A percentile compares a stretch with the other conserved stretches of the same genome.
Evolutionary conservation across 1,284 basidiomycete species (phyloP).

Genomic region (Sporisorium sorghi): DNA sequence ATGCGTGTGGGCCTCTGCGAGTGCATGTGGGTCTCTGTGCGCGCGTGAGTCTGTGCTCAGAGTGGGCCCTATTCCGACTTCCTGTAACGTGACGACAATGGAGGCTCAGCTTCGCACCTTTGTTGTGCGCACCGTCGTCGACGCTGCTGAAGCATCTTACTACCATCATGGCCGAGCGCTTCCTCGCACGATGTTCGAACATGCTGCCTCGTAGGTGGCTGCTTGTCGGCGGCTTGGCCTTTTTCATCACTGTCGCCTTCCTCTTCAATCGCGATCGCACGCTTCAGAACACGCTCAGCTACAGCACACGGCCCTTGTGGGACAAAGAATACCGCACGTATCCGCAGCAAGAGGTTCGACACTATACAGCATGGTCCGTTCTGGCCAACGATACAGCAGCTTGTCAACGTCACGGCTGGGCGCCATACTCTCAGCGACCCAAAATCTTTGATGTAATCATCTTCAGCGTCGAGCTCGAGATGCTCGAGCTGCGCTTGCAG

Average conservation of each 20-base stretch:
- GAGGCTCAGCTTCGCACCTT: no score
- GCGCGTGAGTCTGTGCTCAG: no score
- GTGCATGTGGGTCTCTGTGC: no score
- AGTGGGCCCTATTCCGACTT: no score
- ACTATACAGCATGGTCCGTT: slow-evolving; percentile 75
- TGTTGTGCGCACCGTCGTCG: no score
- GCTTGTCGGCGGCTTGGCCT: slow-evolving; percentile 5
- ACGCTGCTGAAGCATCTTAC: no score
- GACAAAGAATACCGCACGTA: slow-evolving; percentile 67
- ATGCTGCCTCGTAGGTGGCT: slow-evolving; percentile 22
- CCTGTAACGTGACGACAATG: no score
- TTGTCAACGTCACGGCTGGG: slow-evolving; percentile 76
- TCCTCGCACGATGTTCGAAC: background rate
- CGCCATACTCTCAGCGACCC: slow-evolving; percentile 24
- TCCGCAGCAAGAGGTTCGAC: slow-evolving; percentile 71
- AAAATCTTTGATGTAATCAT: slow-evolving; percentile 42
- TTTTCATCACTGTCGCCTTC: slow-evolving; percentile 10
- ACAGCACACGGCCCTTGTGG: slow-evolving; percentile 77
- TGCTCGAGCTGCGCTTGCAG: slow-evolving; percentile 77
- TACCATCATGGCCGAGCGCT: background rate
- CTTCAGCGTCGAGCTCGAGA: slow-evolving; percentile 75
- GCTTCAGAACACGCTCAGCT: slow-evolving; percentile 68
- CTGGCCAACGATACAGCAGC: slow-evolving; percentile 71
- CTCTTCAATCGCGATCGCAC: slow-evolving; percentile 29
- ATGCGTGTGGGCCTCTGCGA: no score